These are phyloP conservation scores for Eucalyptus paniculata DNA, from an alignment of 345 rosid species.

Conservation along the genomic window DNA sequence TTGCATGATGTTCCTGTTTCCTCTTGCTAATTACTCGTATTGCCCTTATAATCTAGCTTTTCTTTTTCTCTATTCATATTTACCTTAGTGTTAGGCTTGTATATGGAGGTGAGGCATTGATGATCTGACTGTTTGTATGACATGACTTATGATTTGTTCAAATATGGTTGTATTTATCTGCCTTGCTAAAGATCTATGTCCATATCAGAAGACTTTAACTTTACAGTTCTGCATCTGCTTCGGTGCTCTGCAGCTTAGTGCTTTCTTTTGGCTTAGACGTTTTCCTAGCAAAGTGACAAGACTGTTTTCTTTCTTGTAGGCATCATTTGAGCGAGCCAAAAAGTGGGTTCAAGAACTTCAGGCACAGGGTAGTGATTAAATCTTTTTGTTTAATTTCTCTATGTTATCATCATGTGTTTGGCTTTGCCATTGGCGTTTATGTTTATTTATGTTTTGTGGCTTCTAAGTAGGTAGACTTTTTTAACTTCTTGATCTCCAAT, in stretches of 20 bases:
- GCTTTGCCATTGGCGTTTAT: not conserved
- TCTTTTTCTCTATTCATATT: not conserved
- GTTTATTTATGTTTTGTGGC: not conserved
- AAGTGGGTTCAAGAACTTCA: conserved; percentile 98
- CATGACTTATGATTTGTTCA: not conserved
- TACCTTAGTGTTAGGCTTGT: not conserved
- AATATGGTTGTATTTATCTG: not conserved
- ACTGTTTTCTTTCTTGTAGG: conserved; percentile 16
- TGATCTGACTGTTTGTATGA: not conserved
- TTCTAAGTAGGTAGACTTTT: not conserved
- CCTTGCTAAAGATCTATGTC: not conserved
- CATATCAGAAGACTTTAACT: not conserved
- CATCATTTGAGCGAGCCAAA: conserved; percentile 91
- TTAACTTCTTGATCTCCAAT: not conserved
- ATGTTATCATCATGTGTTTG: not conserved
- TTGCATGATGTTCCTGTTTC: not conserved
- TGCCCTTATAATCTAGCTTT: not conserved
- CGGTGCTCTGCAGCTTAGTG: not conserved
- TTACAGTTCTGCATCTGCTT: not conserved
- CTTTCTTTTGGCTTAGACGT: not conserved
- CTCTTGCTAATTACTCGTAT: not conserved
- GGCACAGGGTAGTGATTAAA: conserved; percentile 58
- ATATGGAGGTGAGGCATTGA: not conserved
- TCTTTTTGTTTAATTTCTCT: not conserved
- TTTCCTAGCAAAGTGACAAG: not conserved